These are phyloP conservation scores for Eutrema salsugineum DNA, from an alignment of 441 rosid species.

Conservation along the genomic window DNA sequence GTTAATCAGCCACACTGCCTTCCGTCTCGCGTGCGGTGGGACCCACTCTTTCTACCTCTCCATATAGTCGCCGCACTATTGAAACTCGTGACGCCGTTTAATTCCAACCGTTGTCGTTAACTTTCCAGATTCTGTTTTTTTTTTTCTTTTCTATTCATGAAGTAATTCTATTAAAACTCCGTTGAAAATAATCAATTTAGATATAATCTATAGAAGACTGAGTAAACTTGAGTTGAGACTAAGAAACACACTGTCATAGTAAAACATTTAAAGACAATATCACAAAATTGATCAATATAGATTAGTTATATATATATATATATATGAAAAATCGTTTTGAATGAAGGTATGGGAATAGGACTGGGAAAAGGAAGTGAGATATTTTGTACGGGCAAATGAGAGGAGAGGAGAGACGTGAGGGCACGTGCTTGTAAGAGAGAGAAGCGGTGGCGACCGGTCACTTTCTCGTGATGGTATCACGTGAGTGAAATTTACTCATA, in stretches of 20 bases:
- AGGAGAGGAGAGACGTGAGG: conserved; percentile 18
- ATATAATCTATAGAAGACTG: no score
- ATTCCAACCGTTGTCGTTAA: conserved; percentile 22
- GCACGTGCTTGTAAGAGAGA: conserved; percentile 46
- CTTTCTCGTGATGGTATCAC: conserved; percentile 62
- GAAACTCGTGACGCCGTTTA: conserved; percentile 22
- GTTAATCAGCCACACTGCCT: conserved; percentile 46
- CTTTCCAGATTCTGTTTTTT: not conserved
- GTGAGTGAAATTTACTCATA: conserved; percentile 29
- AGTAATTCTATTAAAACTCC: no score
- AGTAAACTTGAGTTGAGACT: no score
- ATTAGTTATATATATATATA: no score
- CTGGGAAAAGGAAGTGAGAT: not conserved
- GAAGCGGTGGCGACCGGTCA: conserved; percentile 35
- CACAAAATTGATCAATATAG: not conserved
- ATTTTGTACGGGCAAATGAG: not conserved
- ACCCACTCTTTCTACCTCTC: conserved; percentile 17
- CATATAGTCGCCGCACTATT: conserved; percentile 3
- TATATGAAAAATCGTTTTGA: not conserved
- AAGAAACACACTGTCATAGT: no score
- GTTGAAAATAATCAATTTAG: no score
- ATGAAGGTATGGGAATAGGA: not conserved
- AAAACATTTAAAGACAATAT: not conserved
- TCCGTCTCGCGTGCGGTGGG: conserved; percentile 77
- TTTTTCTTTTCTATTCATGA: no score